These are phyloP conservation scores for Dendrocalamus latiflorus DNA, from an alignment of 202 grass and related monocot genomes.

Conservation along the genomic window DNA sequence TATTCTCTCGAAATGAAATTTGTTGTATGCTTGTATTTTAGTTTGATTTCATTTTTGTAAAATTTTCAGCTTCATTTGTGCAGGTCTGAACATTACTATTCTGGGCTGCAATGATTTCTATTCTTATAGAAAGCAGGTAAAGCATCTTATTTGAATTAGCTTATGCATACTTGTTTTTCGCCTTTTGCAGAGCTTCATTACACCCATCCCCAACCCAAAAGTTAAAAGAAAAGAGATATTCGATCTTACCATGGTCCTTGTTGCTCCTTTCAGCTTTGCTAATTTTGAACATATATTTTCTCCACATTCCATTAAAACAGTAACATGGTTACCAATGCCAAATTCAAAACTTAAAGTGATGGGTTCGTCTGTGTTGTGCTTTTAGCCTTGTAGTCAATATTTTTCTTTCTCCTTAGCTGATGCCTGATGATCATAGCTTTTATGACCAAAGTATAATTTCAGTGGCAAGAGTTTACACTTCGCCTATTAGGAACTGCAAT, in stretches of 20 bases:
- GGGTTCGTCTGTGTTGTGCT: not conserved
- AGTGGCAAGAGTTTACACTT: not conserved
- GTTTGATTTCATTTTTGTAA: slow-evolving; percentile 16
- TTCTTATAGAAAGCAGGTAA: slow-evolving; percentile 94
- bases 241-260: not conserved
- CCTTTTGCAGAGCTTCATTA: not conserved
- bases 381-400: not conserved
- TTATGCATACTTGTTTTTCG: not conserved
- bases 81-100: slow-evolving; percentile 78
- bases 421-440: not conserved
- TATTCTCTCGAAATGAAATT: not conserved
- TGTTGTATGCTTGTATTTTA: not conserved
- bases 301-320: not conserved
- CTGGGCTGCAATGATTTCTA: slow-evolving; percentile 96
- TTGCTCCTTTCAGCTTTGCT: not conserved
- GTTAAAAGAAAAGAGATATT: not conserved
- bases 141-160: not conserved
- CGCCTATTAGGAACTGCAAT: not conserved
- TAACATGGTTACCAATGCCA: not conserved
- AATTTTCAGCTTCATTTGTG: slow-evolving; percentile 4
- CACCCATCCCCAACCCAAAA: not conserved
- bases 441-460: not conserved
- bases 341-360: not conserved
- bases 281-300: slow-evolving; percentile 9
- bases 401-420: not conserved